Evolutionary conservation across 345 rosid genomes (phyloP).

Genomic region (Acer saccharum): DNA sequence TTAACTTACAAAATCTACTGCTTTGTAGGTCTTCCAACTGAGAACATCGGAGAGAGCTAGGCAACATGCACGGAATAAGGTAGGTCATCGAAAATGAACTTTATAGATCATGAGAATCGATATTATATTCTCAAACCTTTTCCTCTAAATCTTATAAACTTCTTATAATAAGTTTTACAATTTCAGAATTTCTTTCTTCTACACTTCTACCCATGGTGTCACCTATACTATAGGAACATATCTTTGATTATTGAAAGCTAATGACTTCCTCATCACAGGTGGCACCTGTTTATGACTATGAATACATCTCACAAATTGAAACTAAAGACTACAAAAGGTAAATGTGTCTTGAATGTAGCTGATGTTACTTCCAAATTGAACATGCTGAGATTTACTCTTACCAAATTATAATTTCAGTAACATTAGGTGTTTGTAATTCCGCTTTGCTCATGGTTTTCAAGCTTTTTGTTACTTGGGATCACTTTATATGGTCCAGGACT

Average conservation of each 20-base stretch:
- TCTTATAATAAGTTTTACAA: neutral
- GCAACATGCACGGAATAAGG: slow-evolving; percentile 31
- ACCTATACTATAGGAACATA: neutral
- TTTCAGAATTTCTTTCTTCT: slow-evolving; percentile 17
- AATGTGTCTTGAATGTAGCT: neutral
- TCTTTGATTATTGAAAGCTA: slow-evolving; percentile 2
- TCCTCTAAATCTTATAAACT: neutral
- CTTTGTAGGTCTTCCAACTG: slow-evolving; percentile 41
- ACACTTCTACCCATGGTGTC: neutral
- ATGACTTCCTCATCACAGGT: slow-evolving; percentile 28
- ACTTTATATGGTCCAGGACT: neutral
- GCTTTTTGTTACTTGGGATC: neutral
- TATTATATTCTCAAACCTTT: neutral
- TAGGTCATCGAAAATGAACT: slow-evolving; percentile 22
- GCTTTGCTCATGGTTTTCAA: neutral
- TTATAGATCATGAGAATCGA: slow-evolving; percentile 1
- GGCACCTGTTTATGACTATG: slow-evolving; percentile 9
- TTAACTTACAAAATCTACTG: slow-evolving; percentile 14
- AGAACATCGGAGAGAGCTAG: slow-evolving; percentile 46
- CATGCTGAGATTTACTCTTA: neutral
- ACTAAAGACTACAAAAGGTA: slow-evolving; percentile 36
- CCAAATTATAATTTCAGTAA: neutral
- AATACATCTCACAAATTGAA: slow-evolving; percentile 29
- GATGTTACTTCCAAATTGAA: slow-evolving; percentile 1
- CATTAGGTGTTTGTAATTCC: neutral